Base-by-base conservation (phyloP, 2,329 filamentous ascomycete genomes). In the Aureobasidium sp. region DNA sequence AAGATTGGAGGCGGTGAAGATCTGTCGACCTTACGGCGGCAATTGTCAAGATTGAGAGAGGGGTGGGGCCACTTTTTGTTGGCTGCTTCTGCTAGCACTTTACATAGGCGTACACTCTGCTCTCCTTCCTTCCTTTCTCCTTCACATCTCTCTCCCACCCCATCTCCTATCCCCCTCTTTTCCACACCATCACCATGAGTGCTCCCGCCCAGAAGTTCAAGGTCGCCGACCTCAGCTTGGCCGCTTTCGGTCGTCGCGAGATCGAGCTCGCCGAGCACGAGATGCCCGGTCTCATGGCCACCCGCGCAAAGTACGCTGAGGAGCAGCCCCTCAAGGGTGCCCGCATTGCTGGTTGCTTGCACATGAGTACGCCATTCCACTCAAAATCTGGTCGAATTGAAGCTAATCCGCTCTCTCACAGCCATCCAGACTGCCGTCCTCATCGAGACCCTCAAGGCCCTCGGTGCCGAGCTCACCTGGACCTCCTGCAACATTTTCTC, bases 401-500 rank as follows among this genome's bases (percentile, higher is more conserved):
- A 37, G 55, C 65, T 69, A 39, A 68, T 65, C 54, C 25, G 44
- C 21, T 54, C 64, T 5, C 11, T 0, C 11, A 67, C 65, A 86
- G 84, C 94, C 77, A 97, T 99, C 81, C 94, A 99, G 84, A 99
- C 94, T 68, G 94, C 94, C 71, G 94, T 99, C 75, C 88, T 99
- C 73, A 99, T 99, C 79, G 94, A 99, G 87, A 99, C 94, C 69
- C 87, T 99, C 75, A 89, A 84, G 73, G 83, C 88, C 70, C 91
- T 99, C 73, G 94, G 94, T 81, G 94, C 94, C 73, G 94, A 97
- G 86, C 89, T 97, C 72, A 99, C 94, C 76, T 97, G 94, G 94
- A 89, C 93, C 65, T 94, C 89, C 71, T 99, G 94, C 89, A 97
- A 99, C 86, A 97, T 99, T 80, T 99, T 97, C 88, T 94, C 89